Evolutionary conservation across 1,139 yeast species (phyloP).

Genomic region (Pichia sp.): DNA sequence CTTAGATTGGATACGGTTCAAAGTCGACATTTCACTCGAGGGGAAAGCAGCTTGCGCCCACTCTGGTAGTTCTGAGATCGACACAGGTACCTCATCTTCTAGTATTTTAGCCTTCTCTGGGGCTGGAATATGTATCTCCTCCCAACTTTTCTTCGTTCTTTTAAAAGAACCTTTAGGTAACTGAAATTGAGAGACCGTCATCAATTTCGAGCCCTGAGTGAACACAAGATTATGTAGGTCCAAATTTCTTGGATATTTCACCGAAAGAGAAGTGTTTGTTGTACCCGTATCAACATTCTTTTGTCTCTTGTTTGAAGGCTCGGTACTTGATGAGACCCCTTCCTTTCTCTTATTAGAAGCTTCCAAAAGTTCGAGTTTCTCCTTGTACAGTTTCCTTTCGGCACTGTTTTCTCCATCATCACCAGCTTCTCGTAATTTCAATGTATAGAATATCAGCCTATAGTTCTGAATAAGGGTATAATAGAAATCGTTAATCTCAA

Average conservation of each 20-base stretch:
- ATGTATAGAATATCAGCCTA: constrained; percentile 22
- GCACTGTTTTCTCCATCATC: constrained; percentile 8
- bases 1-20: constrained; percentile 79
- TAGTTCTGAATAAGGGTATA: constrained; percentile 42
- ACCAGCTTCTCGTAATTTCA: constrained; percentile 20
- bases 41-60: constrained; percentile 85
- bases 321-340: constrained; percentile 9
- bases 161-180: constrained; percentile 83
- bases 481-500: constrained; percentile 44
- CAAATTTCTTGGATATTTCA: constrained; percentile 42
- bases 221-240: constrained; percentile 60
- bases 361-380: background rate
- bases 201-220: constrained; percentile 64
- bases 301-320: background rate
- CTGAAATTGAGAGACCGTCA: constrained; percentile 59
- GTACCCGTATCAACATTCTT: background rate
- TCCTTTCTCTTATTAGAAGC: constrained; percentile 1
- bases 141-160: constrained; percentile 66
- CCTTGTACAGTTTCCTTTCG: constrained; percentile 13
- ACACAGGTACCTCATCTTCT: constrained; percentile 46
- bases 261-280: constrained; percentile 1
- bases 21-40: constrained; percentile 49
- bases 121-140: constrained; percentile 83
- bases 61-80: constrained; percentile 58
- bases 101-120: constrained; percentile 38